Percentiles rank a stretch among this genome's conserved stretches.
Conservation (phyloP, 176 grass and related monocot species). For the Melocanna baccifera region DNA sequence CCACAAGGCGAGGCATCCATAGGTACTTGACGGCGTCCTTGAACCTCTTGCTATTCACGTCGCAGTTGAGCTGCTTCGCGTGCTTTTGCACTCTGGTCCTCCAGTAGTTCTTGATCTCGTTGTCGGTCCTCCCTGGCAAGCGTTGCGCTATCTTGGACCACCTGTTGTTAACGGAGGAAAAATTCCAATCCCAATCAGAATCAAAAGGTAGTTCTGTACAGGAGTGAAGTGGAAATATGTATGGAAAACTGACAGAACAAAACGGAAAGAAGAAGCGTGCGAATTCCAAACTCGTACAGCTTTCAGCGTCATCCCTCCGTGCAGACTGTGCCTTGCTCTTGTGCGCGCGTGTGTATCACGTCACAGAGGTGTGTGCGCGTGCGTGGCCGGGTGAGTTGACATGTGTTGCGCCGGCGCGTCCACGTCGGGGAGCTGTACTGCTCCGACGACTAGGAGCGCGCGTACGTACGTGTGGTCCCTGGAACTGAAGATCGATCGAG, state of each 20-base stretch:
- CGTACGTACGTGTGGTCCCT: background rate
- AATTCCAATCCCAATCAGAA: background rate
- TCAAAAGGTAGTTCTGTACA: background rate
- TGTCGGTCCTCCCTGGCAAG: conserved; percentile 52
- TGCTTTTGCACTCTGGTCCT: conserved; percentile 58
- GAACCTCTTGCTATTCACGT: conserved; percentile 42
- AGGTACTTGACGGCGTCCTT: conserved; percentile 45
- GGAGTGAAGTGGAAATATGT: background rate
- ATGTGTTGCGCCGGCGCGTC: background rate
- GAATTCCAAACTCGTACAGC: conserved; percentile 3
- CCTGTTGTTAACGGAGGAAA: background rate
- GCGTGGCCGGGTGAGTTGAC: background rate
- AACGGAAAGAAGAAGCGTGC: conserved; percentile 16
- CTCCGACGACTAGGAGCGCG: background rate
- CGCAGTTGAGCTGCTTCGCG: conserved; percentile 47
- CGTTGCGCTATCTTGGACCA: conserved; percentile 59
- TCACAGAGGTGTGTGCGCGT: background rate
- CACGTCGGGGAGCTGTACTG: background rate
- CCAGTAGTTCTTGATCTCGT: conserved; percentile 74
- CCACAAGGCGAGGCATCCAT: conserved; percentile 45
- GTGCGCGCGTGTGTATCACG: background rate
- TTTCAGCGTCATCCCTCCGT: background rate
- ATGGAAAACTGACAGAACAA: background rate
- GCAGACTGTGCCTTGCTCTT: background rate
- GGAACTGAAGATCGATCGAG: background rate